Evolutionary conservation across 768 basidiomycete species (phyloP).

Genomic region (Agaricus blazei): DNA sequence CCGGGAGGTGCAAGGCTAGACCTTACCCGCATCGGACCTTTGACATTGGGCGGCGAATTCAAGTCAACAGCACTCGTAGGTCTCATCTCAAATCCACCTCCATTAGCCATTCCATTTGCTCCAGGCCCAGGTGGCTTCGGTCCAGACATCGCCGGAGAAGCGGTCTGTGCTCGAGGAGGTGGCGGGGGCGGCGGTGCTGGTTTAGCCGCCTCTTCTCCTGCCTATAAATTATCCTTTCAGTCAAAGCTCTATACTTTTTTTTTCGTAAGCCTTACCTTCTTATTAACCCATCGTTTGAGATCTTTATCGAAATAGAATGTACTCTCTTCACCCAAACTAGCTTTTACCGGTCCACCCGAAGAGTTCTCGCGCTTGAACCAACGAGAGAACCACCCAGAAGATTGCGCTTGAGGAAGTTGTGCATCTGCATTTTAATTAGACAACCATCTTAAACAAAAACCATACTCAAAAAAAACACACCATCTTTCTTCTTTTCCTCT

Average conservation of each 20-base stretch:
- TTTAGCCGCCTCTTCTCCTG: constrained; percentile 47
- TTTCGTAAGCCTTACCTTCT: constrained; percentile 52
- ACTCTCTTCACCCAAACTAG: constrained; percentile 88
- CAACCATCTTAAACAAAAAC: not conserved
- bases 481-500: constrained; percentile 17
- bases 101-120: constrained; percentile 1
- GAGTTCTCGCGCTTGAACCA: constrained; percentile 67
- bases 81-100: constrained; percentile 39
- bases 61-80: constrained; percentile 64
- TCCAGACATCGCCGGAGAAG: constrained; percentile 65
- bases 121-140: constrained; percentile 13
- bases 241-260: not conserved
- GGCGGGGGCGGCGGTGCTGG: constrained; percentile 49
- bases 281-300: constrained; percentile 95
- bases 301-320: constrained; percentile 93
- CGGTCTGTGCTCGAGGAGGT: constrained; percentile 80
- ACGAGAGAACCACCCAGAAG: constrained; percentile 69
- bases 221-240: constrained; percentile 31
- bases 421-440: constrained; percentile 9
- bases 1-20: constrained; percentile 57
- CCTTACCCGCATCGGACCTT: constrained; percentile 46
- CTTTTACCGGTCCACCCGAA: constrained; percentile 71
- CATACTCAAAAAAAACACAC: constrained; percentile 17
- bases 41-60: constrained; percentile 46
- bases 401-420: constrained; percentile 4